Evolutionary conservation across 106 monocot species (phyloP), one percentile per base, ranked within the genome.

Genomic region (Dioscorea dumetorum): DNA sequence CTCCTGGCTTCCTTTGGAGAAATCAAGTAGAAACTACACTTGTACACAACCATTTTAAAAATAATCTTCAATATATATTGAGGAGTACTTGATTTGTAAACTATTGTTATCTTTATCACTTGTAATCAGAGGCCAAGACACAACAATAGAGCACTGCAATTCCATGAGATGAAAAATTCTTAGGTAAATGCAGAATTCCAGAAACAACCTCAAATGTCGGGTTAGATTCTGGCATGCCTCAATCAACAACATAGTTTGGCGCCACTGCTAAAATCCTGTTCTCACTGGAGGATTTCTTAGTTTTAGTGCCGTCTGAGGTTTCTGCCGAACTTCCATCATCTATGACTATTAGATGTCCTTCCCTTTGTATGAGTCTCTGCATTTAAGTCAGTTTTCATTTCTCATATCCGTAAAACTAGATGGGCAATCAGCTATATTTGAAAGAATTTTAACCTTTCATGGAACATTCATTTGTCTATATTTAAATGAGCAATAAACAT

Each of bases 351-450:
- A 99, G 85, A 87, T 93, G 93, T 20, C 99, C 93, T 68, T 99
- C 99, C 66, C 87, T 93, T 60, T 90, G 80, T 74, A 99, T 90
- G 63, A 93, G 75, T 57, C 93, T 93, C 99, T 99, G 93, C 77
- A 87, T 50, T 60, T 20, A 50, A 21, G 51, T 20, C 6, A 28
- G 35, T 61, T 59, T 24, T 16, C 41, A 57, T 12, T 59, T 4
- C 17, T 71, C 18, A 63, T 3, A 3, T 1, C 32, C 22, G 10
- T 50, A 10, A 54, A 4, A 10, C 7, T 41, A 57, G 49, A 51
- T 14, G 41, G 14, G 12, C 4, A 12, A 2, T 11, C 15, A 62
- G 13, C 33, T 33, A n/a, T 9, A 62, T 4, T 16, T n/a, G 14
- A 13, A 62, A 5, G 17, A 60, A 12, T 22, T 60, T 19, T 13